These are phyloP conservation scores for Corynascus novoguineensis DNA, from an alignment of 495 filamentous ascomycete genomes.

Conservation along the genomic window DNA sequence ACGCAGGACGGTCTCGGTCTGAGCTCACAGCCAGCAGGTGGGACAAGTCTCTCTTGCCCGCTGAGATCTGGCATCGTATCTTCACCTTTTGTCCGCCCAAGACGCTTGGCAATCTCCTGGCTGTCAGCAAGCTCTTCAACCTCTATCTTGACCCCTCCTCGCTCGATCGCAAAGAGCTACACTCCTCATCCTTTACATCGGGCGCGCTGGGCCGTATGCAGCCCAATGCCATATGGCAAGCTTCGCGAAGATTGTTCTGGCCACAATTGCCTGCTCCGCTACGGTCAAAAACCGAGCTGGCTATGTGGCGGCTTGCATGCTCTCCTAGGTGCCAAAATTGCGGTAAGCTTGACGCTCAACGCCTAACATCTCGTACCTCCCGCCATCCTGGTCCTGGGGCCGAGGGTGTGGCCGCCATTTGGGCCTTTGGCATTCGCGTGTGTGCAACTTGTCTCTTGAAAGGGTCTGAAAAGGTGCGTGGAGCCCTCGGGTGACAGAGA, in stretches of 20 bases:
- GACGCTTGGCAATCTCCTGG: slow-evolving; percentile 45
- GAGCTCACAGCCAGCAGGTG: slow-evolving; percentile 4
- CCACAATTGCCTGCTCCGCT: slow-evolving; percentile 54
- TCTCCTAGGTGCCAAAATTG: slow-evolving; percentile 53
- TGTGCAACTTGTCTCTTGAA: slow-evolving; percentile 59
- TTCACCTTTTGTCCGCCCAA: slow-evolving; percentile 51
- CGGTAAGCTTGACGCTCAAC: slow-evolving; percentile 25
- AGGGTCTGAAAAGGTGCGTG: slow-evolving; percentile 54
- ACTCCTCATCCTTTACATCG: slow-evolving; percentile 17
- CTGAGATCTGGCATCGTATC: slow-evolving; percentile 52
- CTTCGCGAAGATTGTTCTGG: slow-evolving; percentile 51
- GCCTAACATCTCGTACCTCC: slow-evolving; percentile 10
- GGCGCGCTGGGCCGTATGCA: slow-evolving; percentile 28
- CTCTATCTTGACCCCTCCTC: slow-evolving; percentile 46
- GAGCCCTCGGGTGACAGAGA: background rate
- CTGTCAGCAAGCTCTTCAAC: slow-evolving; percentile 50
- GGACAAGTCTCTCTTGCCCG: slow-evolving; percentile 42
- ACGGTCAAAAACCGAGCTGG: slow-evolving; percentile 48
- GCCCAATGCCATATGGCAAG: slow-evolving; percentile 55
- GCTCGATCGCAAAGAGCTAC: slow-evolving; percentile 19
- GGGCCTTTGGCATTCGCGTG: slow-evolving; percentile 58
- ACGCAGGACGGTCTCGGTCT: slow-evolving; percentile 6
- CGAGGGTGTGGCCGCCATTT: slow-evolving; percentile 50
- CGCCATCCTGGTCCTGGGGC: slow-evolving; percentile 50
- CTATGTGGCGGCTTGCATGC: slow-evolving; percentile 58